phyloP scores from a whole-genome alignment of 1,284 basidiomycete genomes.

The Marasmius oreades region DNA sequence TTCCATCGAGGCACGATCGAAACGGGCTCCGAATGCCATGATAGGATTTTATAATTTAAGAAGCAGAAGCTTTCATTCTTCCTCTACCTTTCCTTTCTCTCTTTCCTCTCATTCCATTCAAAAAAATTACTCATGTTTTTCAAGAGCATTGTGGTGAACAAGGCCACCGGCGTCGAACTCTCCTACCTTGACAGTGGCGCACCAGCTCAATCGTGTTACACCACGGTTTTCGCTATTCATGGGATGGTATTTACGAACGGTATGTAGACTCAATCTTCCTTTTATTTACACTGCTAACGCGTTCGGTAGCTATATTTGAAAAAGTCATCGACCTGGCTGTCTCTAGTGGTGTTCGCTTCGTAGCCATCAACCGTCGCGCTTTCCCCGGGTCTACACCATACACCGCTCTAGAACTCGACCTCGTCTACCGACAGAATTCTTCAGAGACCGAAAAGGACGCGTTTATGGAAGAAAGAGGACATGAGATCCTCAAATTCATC shows the following conservation, averaged over 20 bases:
- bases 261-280: constrained; percentile 7
- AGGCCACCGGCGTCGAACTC: constrained; percentile 3
- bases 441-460: constrained; percentile 17
- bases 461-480: constrained; percentile 25
- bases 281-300: neutral
- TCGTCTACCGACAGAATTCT: constrained; percentile 22
- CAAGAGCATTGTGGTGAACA: neutral
- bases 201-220: constrained; percentile 17
- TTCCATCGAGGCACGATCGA: constrained; percentile 1
- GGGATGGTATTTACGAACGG: constrained; percentile 32
- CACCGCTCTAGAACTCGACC: constrained; percentile 17
- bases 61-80: constrained; percentile 2
- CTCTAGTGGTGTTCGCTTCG: constrained; percentile 20
- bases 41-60: constrained; percentile 6
- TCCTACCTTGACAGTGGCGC: constrained; percentile 23
- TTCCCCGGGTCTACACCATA: constrained; percentile 22
- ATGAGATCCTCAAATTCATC: constrained; percentile 31
- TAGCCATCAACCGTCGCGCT: constrained; percentile 23
- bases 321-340: constrained; percentile 16
- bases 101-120: neutral
- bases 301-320: constrained; percentile 13
- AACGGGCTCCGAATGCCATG: constrained; percentile 2
- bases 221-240: constrained; percentile 23
- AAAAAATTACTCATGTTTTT: neutral
- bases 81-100: neutral